Base-by-base conservation (phyloP, 164 flowering plant genomes). In the Macadamia tetraphylla region DNA sequence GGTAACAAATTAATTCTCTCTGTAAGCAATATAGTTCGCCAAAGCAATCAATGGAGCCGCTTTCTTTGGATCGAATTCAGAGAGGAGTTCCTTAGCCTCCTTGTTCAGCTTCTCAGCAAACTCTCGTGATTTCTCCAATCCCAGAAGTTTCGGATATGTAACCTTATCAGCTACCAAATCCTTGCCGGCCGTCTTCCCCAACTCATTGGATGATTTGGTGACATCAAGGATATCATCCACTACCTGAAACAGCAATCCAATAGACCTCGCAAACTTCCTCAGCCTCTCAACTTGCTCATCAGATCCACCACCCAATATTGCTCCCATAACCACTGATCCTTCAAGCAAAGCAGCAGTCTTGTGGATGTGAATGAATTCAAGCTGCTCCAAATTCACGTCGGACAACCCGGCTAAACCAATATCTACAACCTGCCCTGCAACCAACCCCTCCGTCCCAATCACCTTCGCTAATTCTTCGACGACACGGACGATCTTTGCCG, bases 151-250 rank as follows among this genome's bases (percentile, higher is more conserved):
- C 0, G 96, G 96, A 58, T 85, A 90, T 0, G 96, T 89, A 0
- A 71, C 74, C 72, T 89, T 89, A 49, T 88, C 96, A 0, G 91
- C 85, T 32, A 84, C 73, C 80, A 88, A 71, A 66, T 89, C 96
- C 67, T 88, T 87, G 60, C 96, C 96, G 0, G 92, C 92, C 1
- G 92, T 89, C 70, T 89, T 89, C 60, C 96, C 96, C 78, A 89
- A 57, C 67, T 89, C 91, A 57, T 79, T 58, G 0, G 92, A 85
- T 0, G 92, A 86, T 63, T 81, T 84, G 0, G 92, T 86, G 23
- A 89, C 86, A 71, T 87, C 92, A 12, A 89, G 82, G 9, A 89
- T 89, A 67, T 89, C 92, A 52, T 89, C 95, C 57, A 87, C 96
- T n/a, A 90, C 96, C 74, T 90, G 92, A 75, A 88, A 90, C 78